Evolutionary conservation across 495 filamentous ascomycete species (phyloP).

Genomic region (Penicillium daleae): DNA sequence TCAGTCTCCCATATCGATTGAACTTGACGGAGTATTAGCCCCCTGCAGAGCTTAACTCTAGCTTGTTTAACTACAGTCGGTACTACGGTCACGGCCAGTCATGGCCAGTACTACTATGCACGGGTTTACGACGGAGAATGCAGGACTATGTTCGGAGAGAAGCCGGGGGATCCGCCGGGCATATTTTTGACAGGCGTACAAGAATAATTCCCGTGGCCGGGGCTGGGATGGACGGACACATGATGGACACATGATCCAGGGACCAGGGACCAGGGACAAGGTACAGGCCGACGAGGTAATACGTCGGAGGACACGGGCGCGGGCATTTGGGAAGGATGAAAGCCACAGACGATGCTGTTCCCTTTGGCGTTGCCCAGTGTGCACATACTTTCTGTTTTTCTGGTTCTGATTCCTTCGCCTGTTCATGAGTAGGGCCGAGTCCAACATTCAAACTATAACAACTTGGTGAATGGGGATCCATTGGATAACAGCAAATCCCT

Average conservation of each 20-base stretch:
- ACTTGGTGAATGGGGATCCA: too few relatives aligned
- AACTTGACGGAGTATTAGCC: too few relatives aligned
- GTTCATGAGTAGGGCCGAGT: not conserved
- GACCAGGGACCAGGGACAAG: too few relatives aligned
- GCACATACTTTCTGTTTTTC: not conserved
- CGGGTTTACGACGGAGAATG: not conserved
- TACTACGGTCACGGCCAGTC: too few relatives aligned
- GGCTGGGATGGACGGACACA: too few relatives aligned
- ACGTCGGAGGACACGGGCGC: too few relatives aligned
- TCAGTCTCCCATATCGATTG: too few relatives aligned
- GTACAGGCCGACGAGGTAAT: too few relatives aligned
- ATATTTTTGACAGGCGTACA: constrained; percentile 15
- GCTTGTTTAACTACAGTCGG: not conserved
- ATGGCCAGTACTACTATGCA: not conserved
- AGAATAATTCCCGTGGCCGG: constrained; percentile 16
- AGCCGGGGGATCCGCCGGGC: constrained; percentile 17
- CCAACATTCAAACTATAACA: too few relatives aligned
- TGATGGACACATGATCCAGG: constrained; percentile 1
- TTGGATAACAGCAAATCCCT: not conserved
- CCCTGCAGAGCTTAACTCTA: not conserved
- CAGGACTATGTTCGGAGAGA: constrained; percentile 15
- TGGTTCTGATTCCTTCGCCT: not conserved
- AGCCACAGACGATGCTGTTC: too few relatives aligned
- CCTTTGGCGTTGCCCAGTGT: not conserved
- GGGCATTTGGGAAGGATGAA: too few relatives aligned